Percentiles rank a stretch among this genome's conserved stretches.
Conservation (phyloP, 257 asterid genomes). For the Cruciata laevipes region DNA sequence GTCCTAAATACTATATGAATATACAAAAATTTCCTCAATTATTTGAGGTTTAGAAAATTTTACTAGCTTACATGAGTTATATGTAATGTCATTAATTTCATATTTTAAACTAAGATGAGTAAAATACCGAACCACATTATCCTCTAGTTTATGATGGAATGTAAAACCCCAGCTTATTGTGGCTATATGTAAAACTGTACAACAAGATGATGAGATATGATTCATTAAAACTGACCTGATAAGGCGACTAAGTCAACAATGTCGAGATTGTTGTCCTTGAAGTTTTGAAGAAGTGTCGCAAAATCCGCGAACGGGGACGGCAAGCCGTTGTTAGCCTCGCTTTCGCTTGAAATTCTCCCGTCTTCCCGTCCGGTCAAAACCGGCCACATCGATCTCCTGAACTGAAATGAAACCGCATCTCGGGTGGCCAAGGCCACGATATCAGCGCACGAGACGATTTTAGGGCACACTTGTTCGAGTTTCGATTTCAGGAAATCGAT, state of each 20-base stretch:
- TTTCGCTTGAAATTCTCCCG: conserved; percentile 19
- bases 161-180: too few relatives aligned
- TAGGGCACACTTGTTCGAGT: conserved; percentile 51
- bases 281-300: conserved; percentile 15
- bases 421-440: conserved; percentile 50
- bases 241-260: conserved; percentile 22
- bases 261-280: conserved; percentile 12
- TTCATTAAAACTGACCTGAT: conserved; percentile 12
- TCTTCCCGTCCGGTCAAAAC: conserved; percentile 27
- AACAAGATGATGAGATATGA: not conserved
- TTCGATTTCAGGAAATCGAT: conserved; percentile 48
- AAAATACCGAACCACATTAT: too few relatives aligned
- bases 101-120: too few relatives aligned
- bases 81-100: too few relatives aligned
- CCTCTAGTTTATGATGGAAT: too few relatives aligned
- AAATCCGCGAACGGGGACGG: conserved; percentile 19
- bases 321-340: conserved; percentile 16
- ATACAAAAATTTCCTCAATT: too few relatives aligned
- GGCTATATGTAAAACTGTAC: too few relatives aligned
- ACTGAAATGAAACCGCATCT: conserved; percentile 26
- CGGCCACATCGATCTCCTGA: conserved; percentile 10
- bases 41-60: too few relatives aligned
- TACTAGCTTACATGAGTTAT: too few relatives aligned
- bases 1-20: too few relatives aligned
- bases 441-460: conserved; percentile 75